phyloP scores from a whole-genome alignment of 2,329 filamentous ascomycete genomes.

The Trichoderma sp. region DNA sequence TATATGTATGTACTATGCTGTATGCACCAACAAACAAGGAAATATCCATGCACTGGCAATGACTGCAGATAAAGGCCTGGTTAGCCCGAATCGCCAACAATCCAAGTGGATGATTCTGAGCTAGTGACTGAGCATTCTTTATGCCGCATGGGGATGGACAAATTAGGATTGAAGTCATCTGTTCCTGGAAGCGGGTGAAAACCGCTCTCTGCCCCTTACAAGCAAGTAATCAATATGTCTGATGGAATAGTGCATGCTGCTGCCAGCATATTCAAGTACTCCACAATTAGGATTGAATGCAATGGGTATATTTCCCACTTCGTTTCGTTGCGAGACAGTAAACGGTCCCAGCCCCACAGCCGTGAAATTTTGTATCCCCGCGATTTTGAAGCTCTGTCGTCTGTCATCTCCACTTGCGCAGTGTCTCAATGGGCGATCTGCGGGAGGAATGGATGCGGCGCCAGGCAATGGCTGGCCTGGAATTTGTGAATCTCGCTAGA shows the following conservation, averaged over 20 bases:
- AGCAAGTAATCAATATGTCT: neutral
- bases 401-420: slow-evolving; percentile 3
- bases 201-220: neutral
- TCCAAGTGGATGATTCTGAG: neutral
- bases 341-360: slow-evolving; percentile 7
- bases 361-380: slow-evolving; percentile 14
- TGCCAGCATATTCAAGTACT: neutral
- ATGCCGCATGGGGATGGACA: neutral
- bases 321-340: neutral
- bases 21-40: slow-evolving; percentile 5
- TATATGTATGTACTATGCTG: neutral
- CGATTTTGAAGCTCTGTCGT: slow-evolving; percentile 5
- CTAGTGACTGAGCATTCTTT: neutral
- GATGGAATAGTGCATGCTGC: neutral
- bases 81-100: neutral
- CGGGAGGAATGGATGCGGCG: slow-evolving; percentile 13
- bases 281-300: neutral
- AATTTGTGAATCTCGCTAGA: neutral
- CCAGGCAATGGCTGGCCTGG: slow-evolving; percentile 9
- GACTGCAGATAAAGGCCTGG: neutral
- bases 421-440: neutral
- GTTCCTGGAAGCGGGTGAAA: neutral
- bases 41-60: slow-evolving; percentile 2
- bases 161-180: neutral
- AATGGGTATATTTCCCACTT: neutral